These are phyloP conservation scores for Acrocalymma vagum DNA, from an alignment of 2,329 filamentous ascomycete genomes.

Conservation along the genomic window DNA sequence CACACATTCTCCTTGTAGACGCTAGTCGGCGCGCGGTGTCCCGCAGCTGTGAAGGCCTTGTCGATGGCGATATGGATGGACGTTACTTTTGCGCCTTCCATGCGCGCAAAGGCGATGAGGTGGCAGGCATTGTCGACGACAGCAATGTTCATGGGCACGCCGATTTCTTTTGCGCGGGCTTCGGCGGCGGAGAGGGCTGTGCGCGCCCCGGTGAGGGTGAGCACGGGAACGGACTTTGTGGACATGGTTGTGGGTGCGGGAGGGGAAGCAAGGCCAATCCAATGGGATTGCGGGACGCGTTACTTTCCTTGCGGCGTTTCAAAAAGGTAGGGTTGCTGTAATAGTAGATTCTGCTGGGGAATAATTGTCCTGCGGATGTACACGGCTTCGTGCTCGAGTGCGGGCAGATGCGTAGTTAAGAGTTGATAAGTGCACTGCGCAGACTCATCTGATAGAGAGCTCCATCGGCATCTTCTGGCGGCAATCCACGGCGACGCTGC, in stretches of 20 bases:
- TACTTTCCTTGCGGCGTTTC: too few species aligned
- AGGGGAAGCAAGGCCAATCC: conserved; percentile 3
- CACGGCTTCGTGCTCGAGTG: too few species aligned
- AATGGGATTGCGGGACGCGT: too few species aligned
- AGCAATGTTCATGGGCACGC: conserved; percentile 59
- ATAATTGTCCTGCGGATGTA: too few species aligned
- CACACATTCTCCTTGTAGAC: conserved; percentile 63
- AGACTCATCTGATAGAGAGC: too few species aligned
- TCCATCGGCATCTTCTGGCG: too few species aligned
- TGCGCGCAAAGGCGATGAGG: conserved; percentile 57
- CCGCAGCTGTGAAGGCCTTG: conserved; percentile 66
- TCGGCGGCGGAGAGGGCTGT: conserved; percentile 46
- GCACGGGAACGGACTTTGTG: conserved; percentile 36
- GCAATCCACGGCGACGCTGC: too few species aligned
- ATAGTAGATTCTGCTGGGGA: too few species aligned
- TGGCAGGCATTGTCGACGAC: conserved; percentile 56
- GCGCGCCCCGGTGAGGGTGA: conserved; percentile 48
- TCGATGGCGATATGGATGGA: conserved; percentile 71
- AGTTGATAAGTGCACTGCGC: too few species aligned
- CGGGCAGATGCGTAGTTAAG: too few species aligned
- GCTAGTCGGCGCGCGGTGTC: conserved; percentile 61
- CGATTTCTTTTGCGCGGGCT: conserved; percentile 44
- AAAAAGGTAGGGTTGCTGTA: too few species aligned
- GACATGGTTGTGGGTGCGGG: conserved; percentile 32
- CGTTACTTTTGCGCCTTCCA: conserved; percentile 60